Percentiles rank a stretch among this genome's conserved stretches.
Conservation (phyloP, 805 yeast genomes). For the Nakazawaea ishiwadae region DNA sequence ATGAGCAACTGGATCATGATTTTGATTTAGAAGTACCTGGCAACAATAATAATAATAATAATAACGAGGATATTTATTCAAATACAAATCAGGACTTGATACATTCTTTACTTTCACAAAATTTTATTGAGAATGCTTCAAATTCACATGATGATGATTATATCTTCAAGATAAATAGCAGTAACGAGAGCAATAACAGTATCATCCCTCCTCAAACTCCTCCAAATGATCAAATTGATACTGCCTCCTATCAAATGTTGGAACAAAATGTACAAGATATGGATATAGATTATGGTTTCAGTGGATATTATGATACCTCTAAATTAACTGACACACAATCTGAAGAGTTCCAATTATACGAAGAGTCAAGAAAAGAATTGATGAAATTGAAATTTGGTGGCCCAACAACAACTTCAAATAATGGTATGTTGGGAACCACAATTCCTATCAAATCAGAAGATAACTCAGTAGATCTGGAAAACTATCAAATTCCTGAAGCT, state of each 20-base stretch:
- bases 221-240: constrained; percentile 1
- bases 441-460: constrained; percentile 3
- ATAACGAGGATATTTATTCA: neutral
- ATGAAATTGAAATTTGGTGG: constrained; percentile 52
- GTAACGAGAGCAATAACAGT: constrained; percentile 14
- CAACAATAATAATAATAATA: too few species aligned
- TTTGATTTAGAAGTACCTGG: constrained; percentile 1
- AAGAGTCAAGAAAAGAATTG: constrained; percentile 42
- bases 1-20: constrained; percentile 14
- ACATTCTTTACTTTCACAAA: constrained; percentile 5
- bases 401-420: constrained; percentile 1
- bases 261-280: neutral
- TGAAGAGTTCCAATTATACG: constrained; percentile 29
- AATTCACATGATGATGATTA: constrained; percentile 3
- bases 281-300: constrained; percentile 1
- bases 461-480: neutral
- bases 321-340: constrained; percentile 5
- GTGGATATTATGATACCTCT: neutral
- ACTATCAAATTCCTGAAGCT: constrained; percentile 22
- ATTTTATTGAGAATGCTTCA: constrained; percentile 6
- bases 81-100: constrained; percentile 4
- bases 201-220: constrained; percentile 11
- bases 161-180: constrained; percentile 7
- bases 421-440: neutral
- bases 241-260: neutral